Conservation (phyloP, 371 early-diverging fungal species). For the Mucor ambiguus region DNA sequence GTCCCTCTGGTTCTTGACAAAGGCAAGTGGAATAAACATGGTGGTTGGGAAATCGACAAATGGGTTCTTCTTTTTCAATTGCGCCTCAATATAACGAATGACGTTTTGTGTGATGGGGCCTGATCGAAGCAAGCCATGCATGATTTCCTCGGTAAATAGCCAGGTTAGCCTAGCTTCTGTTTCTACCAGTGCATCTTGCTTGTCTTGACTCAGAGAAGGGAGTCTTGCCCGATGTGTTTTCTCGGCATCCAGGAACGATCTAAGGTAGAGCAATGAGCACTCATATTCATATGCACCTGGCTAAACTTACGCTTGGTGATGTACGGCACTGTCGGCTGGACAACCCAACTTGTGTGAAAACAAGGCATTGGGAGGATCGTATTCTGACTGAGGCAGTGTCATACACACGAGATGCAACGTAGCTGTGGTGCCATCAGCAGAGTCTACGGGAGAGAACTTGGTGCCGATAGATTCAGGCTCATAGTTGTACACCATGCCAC, state of each 20-base stretch:
- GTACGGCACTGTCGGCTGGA: slow-evolving; percentile 29
- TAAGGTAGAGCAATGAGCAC: neutral
- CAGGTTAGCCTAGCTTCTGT: slow-evolving; percentile 63
- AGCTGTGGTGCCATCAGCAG: slow-evolving; percentile 72
- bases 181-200: slow-evolving; percentile 64
- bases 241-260: slow-evolving; percentile 37
- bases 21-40: slow-evolving; percentile 60
- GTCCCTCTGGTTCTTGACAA: slow-evolving; percentile 55
- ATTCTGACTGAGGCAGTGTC: slow-evolving; percentile 58
- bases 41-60: slow-evolving; percentile 70
- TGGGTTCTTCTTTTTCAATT: slow-evolving; percentile 65
- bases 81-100: slow-evolving; percentile 62
- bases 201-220: slow-evolving; percentile 50
- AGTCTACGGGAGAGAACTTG: slow-evolving; percentile 65
- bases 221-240: slow-evolving; percentile 39
- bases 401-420: slow-evolving; percentile 67
- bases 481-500: slow-evolving; percentile 49
- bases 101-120: slow-evolving; percentile 58
- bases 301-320: slow-evolving; percentile 35
- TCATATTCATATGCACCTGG: neutral
- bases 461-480: slow-evolving; percentile 70
- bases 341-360: slow-evolving; percentile 34
- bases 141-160: slow-evolving; percentile 77
- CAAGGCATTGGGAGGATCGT: slow-evolving; percentile 37
- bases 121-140: slow-evolving; percentile 70